phyloP scores from a whole-genome alignment of 2,329 filamentous ascomycete genomes.

The Metarhizium rileyi region DNA sequence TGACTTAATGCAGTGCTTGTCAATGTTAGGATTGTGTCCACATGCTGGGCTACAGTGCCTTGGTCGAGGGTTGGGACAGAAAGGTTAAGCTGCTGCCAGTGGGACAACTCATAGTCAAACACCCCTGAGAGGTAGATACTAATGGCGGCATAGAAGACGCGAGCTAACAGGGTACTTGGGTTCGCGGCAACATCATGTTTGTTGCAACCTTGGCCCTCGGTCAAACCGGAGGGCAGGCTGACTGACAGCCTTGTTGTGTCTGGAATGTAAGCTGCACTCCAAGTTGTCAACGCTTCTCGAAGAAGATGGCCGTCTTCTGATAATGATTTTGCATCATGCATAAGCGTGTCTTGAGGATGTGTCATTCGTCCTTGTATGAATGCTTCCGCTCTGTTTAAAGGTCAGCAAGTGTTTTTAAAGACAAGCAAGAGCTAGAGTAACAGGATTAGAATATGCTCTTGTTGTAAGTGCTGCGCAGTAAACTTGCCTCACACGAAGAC shows the following conservation, averaged over 20 bases:
- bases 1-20: slow-evolving; percentile 10
- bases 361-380: not conserved
- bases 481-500: slow-evolving; percentile 19
- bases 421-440: not conserved
- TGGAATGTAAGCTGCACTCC: slow-evolving; percentile 9
- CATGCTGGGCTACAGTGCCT: not conserved
- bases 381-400: not conserved
- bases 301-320: slow-evolving; percentile 2
- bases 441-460: no score
- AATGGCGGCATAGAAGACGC: slow-evolving; percentile 20
- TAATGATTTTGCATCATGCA: slow-evolving; percentile 2
- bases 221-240: not conserved
- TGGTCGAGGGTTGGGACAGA: not conserved
- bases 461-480: no score
- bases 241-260: not conserved
- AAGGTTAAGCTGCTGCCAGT: slow-evolving; percentile 16
- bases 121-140: slow-evolving; percentile 28
- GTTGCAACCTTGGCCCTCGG: not conserved
- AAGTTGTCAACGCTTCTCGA: slow-evolving; percentile 7
- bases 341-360: not conserved
- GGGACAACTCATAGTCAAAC: slow-evolving; percentile 24
- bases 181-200: not conserved
- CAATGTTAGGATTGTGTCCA: slow-evolving; percentile 15
- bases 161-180: slow-evolving; percentile 13
- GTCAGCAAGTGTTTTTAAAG: not conserved